Conservation (phyloP, 805 yeast genomes). For the Cyberlindnera xishuangbannaensis region DNA sequence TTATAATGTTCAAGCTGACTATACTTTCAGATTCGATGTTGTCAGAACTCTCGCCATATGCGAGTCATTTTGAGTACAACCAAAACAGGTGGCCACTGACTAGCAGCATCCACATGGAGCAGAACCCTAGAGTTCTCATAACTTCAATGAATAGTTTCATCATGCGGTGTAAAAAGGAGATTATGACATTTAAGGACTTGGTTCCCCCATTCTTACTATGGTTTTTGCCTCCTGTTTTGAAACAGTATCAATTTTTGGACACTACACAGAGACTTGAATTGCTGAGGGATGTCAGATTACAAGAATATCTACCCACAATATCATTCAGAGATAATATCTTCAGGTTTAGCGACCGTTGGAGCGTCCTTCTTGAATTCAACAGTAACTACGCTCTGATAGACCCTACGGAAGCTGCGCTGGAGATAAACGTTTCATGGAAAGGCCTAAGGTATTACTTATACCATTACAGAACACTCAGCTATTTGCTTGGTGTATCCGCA, state of each 20-base stretch:
- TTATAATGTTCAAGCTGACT: slow-evolving; percentile 21
- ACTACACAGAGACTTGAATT: slow-evolving; percentile 7
- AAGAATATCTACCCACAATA: slow-evolving; percentile 8
- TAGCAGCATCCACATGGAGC: too few species aligned
- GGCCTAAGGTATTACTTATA: slow-evolving; percentile 23
- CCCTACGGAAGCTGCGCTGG: slow-evolving; percentile 15
- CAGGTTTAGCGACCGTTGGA: slow-evolving; percentile 9
- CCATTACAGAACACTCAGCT: slow-evolving; percentile 20
- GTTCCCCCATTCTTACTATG: slow-evolving; percentile 17
- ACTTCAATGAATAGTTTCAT: slow-evolving; percentile 19
- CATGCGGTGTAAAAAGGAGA: slow-evolving; percentile 11
- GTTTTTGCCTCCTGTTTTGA: slow-evolving; percentile 16
- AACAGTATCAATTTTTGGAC: slow-evolving; percentile 5
- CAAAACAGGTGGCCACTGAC: too few species aligned
- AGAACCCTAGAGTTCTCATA: slow-evolving; percentile 15
- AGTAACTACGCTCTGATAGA: slow-evolving; percentile 13
- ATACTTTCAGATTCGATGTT: slow-evolving; percentile 16
- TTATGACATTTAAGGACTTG: slow-evolving; percentile 4
- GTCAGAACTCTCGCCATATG: slow-evolving; percentile 8
- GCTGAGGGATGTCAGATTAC: slow-evolving; percentile 11
- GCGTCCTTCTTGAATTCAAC: slow-evolving; percentile 22
- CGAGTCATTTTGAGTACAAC: slow-evolving; percentile 8
- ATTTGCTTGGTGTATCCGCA: slow-evolving; percentile 13
- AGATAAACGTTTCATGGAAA: slow-evolving; percentile 18
- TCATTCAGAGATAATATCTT: slow-evolving; percentile 1